Evolutionary conservation across 164 flowering plant species (phyloP).

Genomic region (Macadamia integrifolia): DNA sequence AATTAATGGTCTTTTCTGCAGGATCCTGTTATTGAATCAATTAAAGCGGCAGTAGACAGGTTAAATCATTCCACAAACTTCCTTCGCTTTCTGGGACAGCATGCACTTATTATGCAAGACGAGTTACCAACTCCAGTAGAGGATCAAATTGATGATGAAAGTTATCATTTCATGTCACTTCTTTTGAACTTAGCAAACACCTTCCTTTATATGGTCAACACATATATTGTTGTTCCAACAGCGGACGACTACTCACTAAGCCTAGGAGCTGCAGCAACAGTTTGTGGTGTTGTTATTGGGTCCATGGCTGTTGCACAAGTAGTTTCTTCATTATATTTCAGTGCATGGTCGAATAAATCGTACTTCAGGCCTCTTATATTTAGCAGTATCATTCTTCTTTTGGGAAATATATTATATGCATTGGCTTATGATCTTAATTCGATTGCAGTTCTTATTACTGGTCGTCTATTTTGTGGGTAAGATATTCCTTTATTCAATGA

Average conservation of each 20-base stretch:
- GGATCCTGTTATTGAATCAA: slow-evolving; percentile 48
- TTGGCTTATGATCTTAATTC: slow-evolving; percentile 58
- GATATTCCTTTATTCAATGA: slow-evolving; percentile 9
- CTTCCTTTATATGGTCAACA: slow-evolving; percentile 57
- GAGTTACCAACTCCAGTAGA: slow-evolving; percentile 37
- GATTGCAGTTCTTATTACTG: slow-evolving; percentile 40
- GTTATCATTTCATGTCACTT: slow-evolving; percentile 47
- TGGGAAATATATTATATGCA: slow-evolving; percentile 48
- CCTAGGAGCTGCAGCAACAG: slow-evolving; percentile 63
- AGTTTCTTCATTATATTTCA: slow-evolving; percentile 55
- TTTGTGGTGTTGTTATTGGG: slow-evolving; percentile 60
- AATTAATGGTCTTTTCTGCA: slow-evolving; percentile 14
- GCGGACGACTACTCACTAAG: slow-evolving; percentile 52
- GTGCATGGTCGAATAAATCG: slow-evolving; percentile 67
- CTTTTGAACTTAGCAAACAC: slow-evolving; percentile 49
- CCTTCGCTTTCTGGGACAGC: slow-evolving; percentile 49
- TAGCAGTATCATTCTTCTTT: slow-evolving; percentile 52
- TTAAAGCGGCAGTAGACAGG: slow-evolving; percentile 47
- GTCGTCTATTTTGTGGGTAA: slow-evolving; percentile 60
- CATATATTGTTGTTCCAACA: slow-evolving; percentile 57
- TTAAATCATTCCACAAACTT: slow-evolving; percentile 43
- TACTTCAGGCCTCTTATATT: slow-evolving; percentile 55
- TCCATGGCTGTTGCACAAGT: slow-evolving; percentile 64
- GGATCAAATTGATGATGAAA: slow-evolving; percentile 28
- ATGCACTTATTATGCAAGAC: slow-evolving; percentile 51